Evolutionary conservation across 495 filamentous ascomycete genomes (phyloP).

Genomic region (Hypoxylon rickii): DNA sequence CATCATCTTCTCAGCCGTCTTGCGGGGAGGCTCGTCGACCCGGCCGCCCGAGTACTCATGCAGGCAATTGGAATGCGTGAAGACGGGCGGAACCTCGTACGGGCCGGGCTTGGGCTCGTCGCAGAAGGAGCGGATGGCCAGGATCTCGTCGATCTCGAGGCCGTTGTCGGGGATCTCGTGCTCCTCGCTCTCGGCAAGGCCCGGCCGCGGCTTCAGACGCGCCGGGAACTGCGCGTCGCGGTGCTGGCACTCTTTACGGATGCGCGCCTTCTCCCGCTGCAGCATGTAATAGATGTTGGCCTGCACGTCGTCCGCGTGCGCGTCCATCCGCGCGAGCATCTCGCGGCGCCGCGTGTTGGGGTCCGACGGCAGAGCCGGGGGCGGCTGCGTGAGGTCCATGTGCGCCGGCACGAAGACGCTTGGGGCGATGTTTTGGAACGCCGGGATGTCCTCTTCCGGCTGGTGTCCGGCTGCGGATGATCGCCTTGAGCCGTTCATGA

Average conservation of each 20-base stretch:
- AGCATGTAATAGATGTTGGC: constrained; percentile 51
- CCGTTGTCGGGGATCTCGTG: constrained; percentile 8
- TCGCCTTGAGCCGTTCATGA: too few species aligned
- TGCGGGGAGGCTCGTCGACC: constrained; percentile 22
- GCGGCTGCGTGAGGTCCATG: constrained; percentile 39
- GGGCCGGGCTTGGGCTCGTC: constrained; percentile 6
- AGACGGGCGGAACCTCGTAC: constrained; percentile 14
- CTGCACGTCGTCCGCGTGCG: constrained; percentile 45
- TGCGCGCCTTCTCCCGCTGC: constrained; percentile 43
- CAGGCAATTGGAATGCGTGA: constrained; percentile 12
- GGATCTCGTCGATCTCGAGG: constrained; percentile 21
- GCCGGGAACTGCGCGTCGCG: constrained; percentile 16
- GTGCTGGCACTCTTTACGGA: constrained; percentile 24
- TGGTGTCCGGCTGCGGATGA: too few species aligned
- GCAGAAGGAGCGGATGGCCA: constrained; percentile 10
- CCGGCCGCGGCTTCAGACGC: neutral
- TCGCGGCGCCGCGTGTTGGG: constrained; percentile 38
- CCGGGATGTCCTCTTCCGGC: constrained; percentile 39
- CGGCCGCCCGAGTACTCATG: neutral
- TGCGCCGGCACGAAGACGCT: constrained; percentile 51
- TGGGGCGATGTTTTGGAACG: constrained; percentile 39
- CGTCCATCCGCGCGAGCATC: constrained; percentile 46
- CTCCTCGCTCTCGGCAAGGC: constrained; percentile 16
- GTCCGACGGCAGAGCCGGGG: constrained; percentile 34
- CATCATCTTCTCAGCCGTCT: constrained; percentile 26